Conservation (phyloP, 768 basidiomycete genomes). For the Hortiboletus campestris region DNA sequence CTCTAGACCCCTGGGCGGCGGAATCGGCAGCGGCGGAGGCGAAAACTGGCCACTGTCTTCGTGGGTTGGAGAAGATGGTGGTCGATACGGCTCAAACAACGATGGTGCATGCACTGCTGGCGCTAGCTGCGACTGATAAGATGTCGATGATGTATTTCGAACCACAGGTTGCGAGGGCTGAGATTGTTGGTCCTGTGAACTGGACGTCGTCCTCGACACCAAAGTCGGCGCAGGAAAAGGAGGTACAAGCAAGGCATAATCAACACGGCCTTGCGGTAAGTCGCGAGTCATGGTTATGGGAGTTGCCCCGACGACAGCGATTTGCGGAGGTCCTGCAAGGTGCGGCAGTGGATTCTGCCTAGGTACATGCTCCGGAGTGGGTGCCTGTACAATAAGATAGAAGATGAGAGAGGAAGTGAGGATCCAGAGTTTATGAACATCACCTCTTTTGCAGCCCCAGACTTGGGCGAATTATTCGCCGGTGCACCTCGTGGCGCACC, state of each 20-base stretch:
- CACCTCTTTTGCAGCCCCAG: constrained; percentile 27
- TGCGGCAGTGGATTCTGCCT: constrained; percentile 11
- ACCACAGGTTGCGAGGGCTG: constrained; percentile 12
- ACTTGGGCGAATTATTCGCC: constrained; percentile 23
- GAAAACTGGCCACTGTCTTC: constrained; percentile 23
- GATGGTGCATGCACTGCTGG: constrained; percentile 17
- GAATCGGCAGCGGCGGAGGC: constrained; percentile 30
- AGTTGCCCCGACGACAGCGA: constrained; percentile 32
- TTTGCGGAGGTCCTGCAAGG: constrained; percentile 26
- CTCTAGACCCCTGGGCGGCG: constrained; percentile 27
- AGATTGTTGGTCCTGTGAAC: constrained; percentile 20
- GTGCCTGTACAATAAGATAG: constrained; percentile 9
- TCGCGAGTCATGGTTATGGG: constrained; percentile 19
- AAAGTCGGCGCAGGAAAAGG: constrained; percentile 28
- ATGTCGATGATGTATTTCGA: constrained; percentile 6
- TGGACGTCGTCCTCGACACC: constrained; percentile 22
- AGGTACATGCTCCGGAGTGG: constrained; percentile 19
- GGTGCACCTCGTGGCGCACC: constrained; percentile 24
- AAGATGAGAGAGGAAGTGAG: constrained; percentile 9
- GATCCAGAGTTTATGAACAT: not conserved
- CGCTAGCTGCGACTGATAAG: constrained; percentile 17
- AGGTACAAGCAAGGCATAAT: constrained; percentile 26
- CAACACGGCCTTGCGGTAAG: constrained; percentile 23
- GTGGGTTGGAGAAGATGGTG: constrained; percentile 17
- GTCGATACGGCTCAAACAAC: constrained; percentile 24